Base-by-base conservation (phyloP, 2,329 filamentous ascomycete species). In the Exophiala xenobiotica region DNA sequence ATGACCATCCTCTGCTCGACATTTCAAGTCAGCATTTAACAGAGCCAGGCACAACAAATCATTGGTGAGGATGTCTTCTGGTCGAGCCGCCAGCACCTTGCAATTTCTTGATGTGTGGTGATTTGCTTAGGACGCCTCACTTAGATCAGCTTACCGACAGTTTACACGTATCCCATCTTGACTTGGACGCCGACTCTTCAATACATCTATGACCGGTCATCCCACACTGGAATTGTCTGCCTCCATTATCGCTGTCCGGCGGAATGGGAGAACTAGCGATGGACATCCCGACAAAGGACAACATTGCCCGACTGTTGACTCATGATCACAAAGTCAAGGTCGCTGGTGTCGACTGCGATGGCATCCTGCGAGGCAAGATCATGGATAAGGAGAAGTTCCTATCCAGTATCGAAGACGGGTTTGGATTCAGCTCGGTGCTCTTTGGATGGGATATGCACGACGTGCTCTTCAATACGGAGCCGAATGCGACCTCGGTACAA, bases 331-430 rank as follows among this genome's bases (percentile, higher is more conserved):
- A 41, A 40, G 46, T 49, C 11, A 49, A 49, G 24, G 46, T 42
- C 8, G 46, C 35, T 1, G 35, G 46, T 26, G 19, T 49, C 16
- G 46, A 49, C 23, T 19, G 37, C 7, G 46, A 49, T 27, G 46
- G 46, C 16, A 40, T 49, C n/a, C 24, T 49, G 24, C 12, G 46
- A 14, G 46, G 46, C 20, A 49, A 49, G 14, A 16, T 49, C 31
- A 49, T 49, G 46, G 33, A 33, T 37, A 49, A 41, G 37, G 46
- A 49, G 11, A 49, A 49, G 20, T 49, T 49, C 46, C 38, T 49
- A 3, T 41, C 46, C 7, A 49, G 46, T 8, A 5, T 42, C 35
- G 46, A 31, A 6, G 14, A 49, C 11, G 46, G 46, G 1, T 49
- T 49, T 29, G 46, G 46, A 2, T 39, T 49, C 16, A 49, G 46